phyloP scores from a whole-genome alignment of 805 yeast genomes.

The Clavispora fructus region DNA sequence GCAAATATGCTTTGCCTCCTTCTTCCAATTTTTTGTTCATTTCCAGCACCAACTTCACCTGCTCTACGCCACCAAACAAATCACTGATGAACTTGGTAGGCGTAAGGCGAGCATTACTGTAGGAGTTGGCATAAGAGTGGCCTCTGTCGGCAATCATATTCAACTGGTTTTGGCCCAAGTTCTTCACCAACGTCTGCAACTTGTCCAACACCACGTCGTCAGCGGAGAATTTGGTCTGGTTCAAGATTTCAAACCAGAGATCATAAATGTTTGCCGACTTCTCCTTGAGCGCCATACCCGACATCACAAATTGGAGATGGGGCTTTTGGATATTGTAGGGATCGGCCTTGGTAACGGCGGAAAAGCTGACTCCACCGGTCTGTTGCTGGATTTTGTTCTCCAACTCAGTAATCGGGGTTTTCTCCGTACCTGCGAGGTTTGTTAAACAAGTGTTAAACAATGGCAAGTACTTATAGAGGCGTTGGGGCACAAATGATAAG shows the following conservation, averaged over 20 bases:
- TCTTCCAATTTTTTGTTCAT: slow-evolving; percentile 47
- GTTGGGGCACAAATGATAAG: slow-evolving; percentile 53
- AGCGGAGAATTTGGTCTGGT: slow-evolving; percentile 62
- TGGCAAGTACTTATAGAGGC: slow-evolving; percentile 65
- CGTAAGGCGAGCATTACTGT: slow-evolving; percentile 61
- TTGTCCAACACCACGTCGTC: slow-evolving; percentile 48
- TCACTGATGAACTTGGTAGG: slow-evolving; percentile 58
- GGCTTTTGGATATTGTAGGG: slow-evolving; percentile 46
- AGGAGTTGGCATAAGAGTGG: slow-evolving; percentile 72
- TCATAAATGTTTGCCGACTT: slow-evolving; percentile 58
- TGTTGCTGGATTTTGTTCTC: slow-evolving; percentile 77
- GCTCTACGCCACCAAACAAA: slow-evolving; percentile 66
- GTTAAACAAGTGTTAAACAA: slow-evolving; percentile 76
- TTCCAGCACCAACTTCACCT: slow-evolving; percentile 62
- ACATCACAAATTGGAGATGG: slow-evolving; percentile 48
- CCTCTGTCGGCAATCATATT: slow-evolving; percentile 83
- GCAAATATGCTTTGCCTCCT: slow-evolving; percentile 30
- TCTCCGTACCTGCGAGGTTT: slow-evolving; percentile 73
- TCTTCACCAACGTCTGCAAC: slow-evolving; percentile 65
- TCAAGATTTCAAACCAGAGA: slow-evolving; percentile 64
- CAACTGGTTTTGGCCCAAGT: slow-evolving; percentile 70
- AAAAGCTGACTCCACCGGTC: slow-evolving; percentile 82
- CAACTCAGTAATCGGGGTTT: slow-evolving; percentile 66
- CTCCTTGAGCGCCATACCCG: slow-evolving; percentile 66
- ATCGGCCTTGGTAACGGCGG: slow-evolving; percentile 50